Evolutionary conservation across 495 filamentous ascomycete species (phyloP).

Genomic region (Trichoderma gamsii): DNA sequence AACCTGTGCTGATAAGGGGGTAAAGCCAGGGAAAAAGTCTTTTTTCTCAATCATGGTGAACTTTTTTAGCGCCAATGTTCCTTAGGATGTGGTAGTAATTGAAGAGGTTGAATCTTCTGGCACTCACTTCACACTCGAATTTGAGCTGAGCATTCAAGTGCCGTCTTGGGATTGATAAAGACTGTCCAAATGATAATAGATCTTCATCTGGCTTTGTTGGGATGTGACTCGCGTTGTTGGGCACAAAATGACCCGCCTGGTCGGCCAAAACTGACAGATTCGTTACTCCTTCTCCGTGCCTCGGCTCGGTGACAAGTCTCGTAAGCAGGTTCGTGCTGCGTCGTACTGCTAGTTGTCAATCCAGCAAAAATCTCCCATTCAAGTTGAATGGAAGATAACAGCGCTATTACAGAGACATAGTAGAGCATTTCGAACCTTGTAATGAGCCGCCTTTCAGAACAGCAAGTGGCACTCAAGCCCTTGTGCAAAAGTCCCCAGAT

Average conservation of each 20-base stretch:
- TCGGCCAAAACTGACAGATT: slow-evolving; percentile 1
- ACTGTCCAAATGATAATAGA: neutral
- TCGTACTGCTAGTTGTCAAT: neutral
- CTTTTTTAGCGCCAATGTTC: neutral
- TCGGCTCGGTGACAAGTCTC: neutral
- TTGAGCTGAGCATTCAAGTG: neutral
- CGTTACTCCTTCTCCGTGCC: neutral
- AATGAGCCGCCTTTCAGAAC: neutral
- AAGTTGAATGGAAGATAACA: neutral
- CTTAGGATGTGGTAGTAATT: neutral
- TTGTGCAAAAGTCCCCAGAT: neutral
- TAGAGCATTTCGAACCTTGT: neutral
- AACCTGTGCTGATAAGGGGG: slow-evolving; percentile 34
- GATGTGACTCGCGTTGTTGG: neutral
- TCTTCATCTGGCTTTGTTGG: neutral
- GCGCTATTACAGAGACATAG: neutral
- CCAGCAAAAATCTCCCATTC: neutral
- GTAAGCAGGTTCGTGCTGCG: neutral
- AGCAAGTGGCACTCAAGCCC: neutral
- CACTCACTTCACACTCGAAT: neutral
- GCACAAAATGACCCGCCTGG: neutral
- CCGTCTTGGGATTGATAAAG: neutral
- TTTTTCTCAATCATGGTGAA: neutral
- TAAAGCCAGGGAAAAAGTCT: slow-evolving; percentile 29
- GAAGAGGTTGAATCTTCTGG: slow-evolving; percentile 4